These are phyloP conservation scores for Entelexis sorbosivorans DNA, from an alignment of 1,139 yeast genomes.

Conservation along the genomic window DNA sequence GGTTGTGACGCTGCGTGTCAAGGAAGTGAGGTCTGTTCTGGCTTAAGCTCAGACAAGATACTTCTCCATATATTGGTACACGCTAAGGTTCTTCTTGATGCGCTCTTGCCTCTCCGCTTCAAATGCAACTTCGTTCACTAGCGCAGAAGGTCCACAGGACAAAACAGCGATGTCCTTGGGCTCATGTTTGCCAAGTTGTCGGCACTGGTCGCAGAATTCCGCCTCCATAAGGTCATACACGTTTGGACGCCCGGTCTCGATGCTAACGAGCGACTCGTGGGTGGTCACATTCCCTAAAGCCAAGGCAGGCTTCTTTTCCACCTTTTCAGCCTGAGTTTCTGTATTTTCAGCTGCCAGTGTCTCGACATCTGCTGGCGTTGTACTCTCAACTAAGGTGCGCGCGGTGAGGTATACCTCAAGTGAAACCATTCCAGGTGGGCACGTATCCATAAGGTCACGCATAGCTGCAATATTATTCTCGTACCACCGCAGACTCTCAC, in stretches of 20 bases:
- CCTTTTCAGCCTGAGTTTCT: background rate
- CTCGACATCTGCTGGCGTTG: background rate
- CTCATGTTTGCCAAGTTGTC: background rate
- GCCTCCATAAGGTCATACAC: background rate
- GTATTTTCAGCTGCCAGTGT: background rate
- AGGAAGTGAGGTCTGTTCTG: too few relatives aligned
- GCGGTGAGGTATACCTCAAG: background rate
- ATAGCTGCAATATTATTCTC: background rate
- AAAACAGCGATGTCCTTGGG: background rate
- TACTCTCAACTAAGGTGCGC: background rate
- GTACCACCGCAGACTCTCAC: background rate
- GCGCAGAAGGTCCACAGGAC: background rate
- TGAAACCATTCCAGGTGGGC: background rate
- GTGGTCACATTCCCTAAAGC: background rate
- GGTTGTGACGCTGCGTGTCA: too few relatives aligned
- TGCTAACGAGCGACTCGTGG: background rate
- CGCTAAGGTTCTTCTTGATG: background rate
- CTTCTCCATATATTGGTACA: conserved; percentile 2
- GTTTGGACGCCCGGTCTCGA: background rate
- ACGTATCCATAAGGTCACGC: background rate
- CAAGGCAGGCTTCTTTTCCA: background rate
- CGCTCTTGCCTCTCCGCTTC: conserved; percentile 6
- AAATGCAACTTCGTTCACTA: background rate
- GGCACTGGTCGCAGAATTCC: background rate
- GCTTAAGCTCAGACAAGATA: background rate